phyloP scores from a whole-genome alignment of 1,139 yeast genomes.

The Kodamaea sp. region DNA sequence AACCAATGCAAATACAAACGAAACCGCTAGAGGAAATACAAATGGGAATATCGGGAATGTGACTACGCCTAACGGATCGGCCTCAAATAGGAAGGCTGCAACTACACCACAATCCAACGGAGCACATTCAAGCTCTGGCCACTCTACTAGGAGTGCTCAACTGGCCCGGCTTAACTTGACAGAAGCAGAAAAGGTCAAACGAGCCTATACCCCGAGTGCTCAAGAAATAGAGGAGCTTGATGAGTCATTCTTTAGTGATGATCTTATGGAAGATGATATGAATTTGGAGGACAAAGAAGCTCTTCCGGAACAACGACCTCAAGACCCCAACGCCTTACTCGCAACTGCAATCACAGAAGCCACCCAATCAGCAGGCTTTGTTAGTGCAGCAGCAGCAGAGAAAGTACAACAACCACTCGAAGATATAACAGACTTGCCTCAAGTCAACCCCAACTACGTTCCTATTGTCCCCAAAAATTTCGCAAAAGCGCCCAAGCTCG shows the following conservation, averaged over 20 bases:
- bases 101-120: neutral
- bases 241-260: constrained; percentile 73
- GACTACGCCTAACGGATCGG: neutral
- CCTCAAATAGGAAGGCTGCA: neutral
- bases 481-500: constrained; percentile 42
- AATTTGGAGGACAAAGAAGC: neutral
- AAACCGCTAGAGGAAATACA: neutral
- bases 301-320: too few relatives aligned
- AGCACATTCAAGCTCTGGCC: neutral
- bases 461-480: too few relatives aligned
- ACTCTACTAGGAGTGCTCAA: neutral
- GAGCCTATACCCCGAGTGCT: constrained; percentile 17
- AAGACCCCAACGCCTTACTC: too few relatives aligned
- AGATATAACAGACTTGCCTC: too few relatives aligned
- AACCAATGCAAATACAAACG: constrained; percentile 3
- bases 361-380: constrained; percentile 35
- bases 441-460: too few relatives aligned
- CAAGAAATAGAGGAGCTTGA: constrained; percentile 49
- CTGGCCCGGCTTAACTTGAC: neutral
- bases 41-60: neutral
- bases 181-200: constrained; percentile 1
- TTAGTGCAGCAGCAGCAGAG: constrained; percentile 61
- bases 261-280: constrained; percentile 22
- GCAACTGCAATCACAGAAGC: constrained; percentile 1
- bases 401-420: constrained; percentile 47